These are phyloP conservation scores for Tolypocladium album DNA, from an alignment of 2,329 filamentous ascomycete genomes.

Conservation along the genomic window DNA sequence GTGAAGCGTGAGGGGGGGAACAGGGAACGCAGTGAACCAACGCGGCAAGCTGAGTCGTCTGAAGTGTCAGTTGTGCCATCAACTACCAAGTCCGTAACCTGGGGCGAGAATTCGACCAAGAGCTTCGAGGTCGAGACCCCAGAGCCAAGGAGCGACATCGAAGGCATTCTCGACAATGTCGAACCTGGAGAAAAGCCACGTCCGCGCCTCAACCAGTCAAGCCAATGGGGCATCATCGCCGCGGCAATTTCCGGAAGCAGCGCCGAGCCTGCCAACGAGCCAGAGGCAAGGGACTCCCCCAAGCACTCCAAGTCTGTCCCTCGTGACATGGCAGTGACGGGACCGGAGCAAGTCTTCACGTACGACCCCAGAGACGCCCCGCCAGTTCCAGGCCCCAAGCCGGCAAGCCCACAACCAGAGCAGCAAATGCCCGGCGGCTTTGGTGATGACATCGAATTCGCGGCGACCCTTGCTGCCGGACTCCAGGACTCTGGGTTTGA, in stretches of 20 bases:
- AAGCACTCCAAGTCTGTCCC: constrained; percentile 7
- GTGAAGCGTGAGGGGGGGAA: background rate
- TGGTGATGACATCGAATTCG: constrained; percentile 57
- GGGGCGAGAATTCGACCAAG: constrained; percentile 55
- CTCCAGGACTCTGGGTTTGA: constrained; percentile 61
- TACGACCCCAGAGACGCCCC: constrained; percentile 33
- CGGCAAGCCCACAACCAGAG: constrained; percentile 30
- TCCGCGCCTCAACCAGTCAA: constrained; percentile 26
- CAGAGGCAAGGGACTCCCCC: constrained; percentile 11
- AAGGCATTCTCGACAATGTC: constrained; percentile 13
- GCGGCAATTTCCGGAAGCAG: constrained; percentile 35
- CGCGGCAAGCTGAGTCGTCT: constrained; percentile 13
- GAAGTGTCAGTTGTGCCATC: constrained; percentile 27
- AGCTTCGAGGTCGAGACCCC: constrained; percentile 52
- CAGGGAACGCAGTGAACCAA: background rate
- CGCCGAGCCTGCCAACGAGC: constrained; percentile 23
- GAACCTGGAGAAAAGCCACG: constrained; percentile 18
- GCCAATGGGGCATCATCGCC: constrained; percentile 41
- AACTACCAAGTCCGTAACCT: constrained; percentile 48
- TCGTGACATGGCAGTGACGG: constrained; percentile 9
- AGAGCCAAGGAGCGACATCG: constrained; percentile 25
- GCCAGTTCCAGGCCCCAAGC: constrained; percentile 47
- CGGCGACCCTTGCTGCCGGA: constrained; percentile 58
- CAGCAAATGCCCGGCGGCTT: constrained; percentile 55
- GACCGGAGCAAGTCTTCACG: constrained; percentile 12